phyloP scores from a whole-genome alignment of 2,329 filamentous ascomycete genomes.

The Phyllosticta citriasiana region DNA sequence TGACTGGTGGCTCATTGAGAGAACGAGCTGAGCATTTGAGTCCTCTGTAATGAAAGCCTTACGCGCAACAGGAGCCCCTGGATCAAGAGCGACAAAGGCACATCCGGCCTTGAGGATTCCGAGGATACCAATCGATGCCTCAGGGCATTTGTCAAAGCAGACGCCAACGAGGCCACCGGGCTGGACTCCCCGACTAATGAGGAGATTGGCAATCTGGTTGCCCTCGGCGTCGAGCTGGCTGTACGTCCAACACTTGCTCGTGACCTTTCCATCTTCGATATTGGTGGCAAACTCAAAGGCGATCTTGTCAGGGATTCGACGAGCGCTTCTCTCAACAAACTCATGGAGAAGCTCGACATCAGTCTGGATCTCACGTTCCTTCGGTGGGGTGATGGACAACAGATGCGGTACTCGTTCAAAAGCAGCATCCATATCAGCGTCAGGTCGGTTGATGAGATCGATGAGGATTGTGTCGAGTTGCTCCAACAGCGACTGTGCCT shows the following conservation, averaged over 20 bases:
- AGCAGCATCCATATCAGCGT: slow-evolving; percentile 33
- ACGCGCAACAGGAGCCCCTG: slow-evolving; percentile 59
- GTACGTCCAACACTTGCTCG: slow-evolving; percentile 60
- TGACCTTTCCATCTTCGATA: slow-evolving; percentile 38
- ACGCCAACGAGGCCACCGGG: slow-evolving; percentile 59
- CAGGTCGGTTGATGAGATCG: slow-evolving; percentile 45
- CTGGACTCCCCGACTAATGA: slow-evolving; percentile 40
- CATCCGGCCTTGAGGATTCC: slow-evolving; percentile 76
- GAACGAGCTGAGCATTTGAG: slow-evolving; percentile 53
- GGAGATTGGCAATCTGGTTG: slow-evolving; percentile 60
- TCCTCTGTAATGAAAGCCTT: slow-evolving; percentile 71
- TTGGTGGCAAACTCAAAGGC: slow-evolving; percentile 67
- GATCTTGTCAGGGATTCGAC: slow-evolving; percentile 44
- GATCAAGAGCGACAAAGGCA: slow-evolving; percentile 71
- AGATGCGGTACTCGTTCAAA: slow-evolving; percentile 29
- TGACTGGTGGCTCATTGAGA: slow-evolving; percentile 45
- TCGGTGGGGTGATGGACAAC: slow-evolving; percentile 58
- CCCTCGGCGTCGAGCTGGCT: slow-evolving; percentile 58
- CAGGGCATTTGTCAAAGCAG: slow-evolving; percentile 76
- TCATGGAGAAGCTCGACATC: slow-evolving; percentile 59
- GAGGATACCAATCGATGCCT: slow-evolving; percentile 73
- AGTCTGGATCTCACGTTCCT: slow-evolving; percentile 46
- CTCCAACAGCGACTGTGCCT: slow-evolving; percentile 54
- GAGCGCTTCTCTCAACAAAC: slow-evolving; percentile 60
- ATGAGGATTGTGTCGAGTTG: slow-evolving; percentile 64